Conservation (phyloP, 2,329 filamentous ascomycete genomes). For the Sclerotinia spermophila region DNA sequence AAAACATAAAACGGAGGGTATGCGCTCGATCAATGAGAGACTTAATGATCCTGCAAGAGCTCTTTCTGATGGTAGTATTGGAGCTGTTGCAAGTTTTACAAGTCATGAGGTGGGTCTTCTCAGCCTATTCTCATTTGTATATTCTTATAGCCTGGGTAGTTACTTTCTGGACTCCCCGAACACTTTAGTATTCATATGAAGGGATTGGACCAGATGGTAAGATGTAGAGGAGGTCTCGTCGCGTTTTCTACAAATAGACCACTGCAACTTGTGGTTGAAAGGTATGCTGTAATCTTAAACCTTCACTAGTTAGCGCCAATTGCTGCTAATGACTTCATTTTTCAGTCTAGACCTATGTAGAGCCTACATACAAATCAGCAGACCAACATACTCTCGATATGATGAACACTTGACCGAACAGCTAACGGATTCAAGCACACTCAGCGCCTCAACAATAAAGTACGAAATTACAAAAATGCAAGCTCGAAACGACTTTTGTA, state of each 20-base stretch:
- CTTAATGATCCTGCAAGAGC: not conserved
- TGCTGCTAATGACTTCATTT: not conserved
- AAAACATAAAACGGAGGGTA: not conserved
- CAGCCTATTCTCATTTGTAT: not conserved
- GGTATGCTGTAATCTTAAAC: not conserved
- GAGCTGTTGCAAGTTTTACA: constrained; percentile 11
- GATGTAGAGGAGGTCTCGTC: not conserved
- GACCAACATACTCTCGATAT: constrained; percentile 3
- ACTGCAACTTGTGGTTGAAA: constrained; percentile 2
- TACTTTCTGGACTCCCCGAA: constrained; percentile 1
- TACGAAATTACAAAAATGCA: not conserved
- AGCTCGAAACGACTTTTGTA: not conserved
- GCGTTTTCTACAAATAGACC: not conserved
- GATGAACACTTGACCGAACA: not conserved
- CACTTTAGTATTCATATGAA: constrained; percentile 3
- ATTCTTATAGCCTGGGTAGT: not conserved
- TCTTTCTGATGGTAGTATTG: constrained; percentile 1
- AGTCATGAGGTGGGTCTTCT: not conserved
- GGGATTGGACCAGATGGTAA: constrained; percentile 1
- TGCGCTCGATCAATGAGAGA: constrained; percentile 9
- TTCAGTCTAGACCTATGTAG: constrained; percentile 12
- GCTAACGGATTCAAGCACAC: not conserved
- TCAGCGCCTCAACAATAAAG: not conserved
- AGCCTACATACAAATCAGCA: constrained; percentile 5
- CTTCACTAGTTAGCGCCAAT: not conserved